These are phyloP conservation scores for Tricladium varicosporioides DNA, from an alignment of 2,329 filamentous ascomycete species.

Conservation along the genomic window DNA sequence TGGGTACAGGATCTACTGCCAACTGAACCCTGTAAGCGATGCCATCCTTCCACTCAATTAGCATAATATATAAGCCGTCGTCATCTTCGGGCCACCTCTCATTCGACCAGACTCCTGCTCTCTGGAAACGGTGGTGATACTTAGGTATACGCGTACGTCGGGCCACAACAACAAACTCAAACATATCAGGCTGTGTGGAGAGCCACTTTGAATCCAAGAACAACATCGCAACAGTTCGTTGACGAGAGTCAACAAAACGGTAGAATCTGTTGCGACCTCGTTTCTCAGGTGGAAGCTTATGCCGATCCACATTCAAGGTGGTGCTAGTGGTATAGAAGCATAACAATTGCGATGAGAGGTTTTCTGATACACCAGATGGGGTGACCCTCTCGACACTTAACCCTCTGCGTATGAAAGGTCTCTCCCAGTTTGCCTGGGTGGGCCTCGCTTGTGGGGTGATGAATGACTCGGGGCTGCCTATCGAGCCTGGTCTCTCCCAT, in stretches of 20 bases:
- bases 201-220: not conserved
- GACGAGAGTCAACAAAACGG: not conserved
- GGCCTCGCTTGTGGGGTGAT: no score
- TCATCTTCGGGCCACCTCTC: not conserved
- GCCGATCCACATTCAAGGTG: not conserved
- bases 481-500: no score
- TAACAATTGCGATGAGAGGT: not conserved
- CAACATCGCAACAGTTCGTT: not conserved
- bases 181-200: not conserved
- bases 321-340: not conserved
- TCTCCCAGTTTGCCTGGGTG: no score
- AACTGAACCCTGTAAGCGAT: not conserved
- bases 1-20: not conserved
- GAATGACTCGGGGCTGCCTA: no score
- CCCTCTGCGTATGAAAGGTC: no score
- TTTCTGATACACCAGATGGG: no score
- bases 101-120: not conserved
- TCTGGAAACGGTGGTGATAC: not conserved
- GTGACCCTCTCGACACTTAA: no score
- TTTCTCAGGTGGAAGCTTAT: not conserved
- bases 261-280: not conserved
- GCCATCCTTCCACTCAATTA: not conserved
- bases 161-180: not conserved
- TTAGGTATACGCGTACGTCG: no score
- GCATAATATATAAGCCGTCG: not conserved